Evolutionary conservation across 2,329 filamentous ascomycete genomes (phyloP).

Genomic region (Phyllosticta paracitricarpa): DNA sequence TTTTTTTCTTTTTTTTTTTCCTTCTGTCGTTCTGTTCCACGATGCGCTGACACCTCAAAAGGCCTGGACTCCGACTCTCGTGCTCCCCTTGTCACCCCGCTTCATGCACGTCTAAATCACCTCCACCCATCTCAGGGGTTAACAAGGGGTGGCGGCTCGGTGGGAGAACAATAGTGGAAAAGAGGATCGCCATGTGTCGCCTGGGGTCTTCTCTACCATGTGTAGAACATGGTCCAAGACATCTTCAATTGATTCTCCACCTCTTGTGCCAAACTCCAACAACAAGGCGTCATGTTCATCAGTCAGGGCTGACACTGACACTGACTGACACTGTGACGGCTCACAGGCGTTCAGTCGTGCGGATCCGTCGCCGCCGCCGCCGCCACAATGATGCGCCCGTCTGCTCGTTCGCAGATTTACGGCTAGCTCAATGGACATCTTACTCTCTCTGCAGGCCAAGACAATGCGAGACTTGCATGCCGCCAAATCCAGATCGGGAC

Average conservation of each 20-base stretch:
- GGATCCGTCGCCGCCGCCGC: neutral
- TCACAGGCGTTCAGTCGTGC: neutral
- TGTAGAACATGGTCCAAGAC: neutral
- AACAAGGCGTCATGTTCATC: too few species aligned
- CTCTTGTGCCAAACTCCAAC: too few species aligned
- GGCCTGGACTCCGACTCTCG: neutral
- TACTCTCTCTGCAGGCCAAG: neutral
- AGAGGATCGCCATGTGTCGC: neutral
- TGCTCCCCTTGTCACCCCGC: neutral
- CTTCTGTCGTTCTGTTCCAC: too few species aligned
- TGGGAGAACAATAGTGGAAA: neutral
- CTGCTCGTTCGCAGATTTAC: too few species aligned
- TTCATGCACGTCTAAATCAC: neutral
- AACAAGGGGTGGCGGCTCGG: neutral
- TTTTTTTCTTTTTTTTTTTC: too few species aligned
- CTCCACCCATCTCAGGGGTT: neutral
- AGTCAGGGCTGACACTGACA: too few species aligned
- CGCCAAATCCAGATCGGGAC: neutral
- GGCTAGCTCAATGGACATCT: too few species aligned
- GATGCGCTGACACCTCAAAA: neutral
- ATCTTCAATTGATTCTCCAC: too few species aligned
- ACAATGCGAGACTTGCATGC: neutral
- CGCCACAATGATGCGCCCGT: too few species aligned
- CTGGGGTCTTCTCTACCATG: neutral
- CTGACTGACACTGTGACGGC: neutral